These are phyloP conservation scores for Coemansia sp. DNA, from an alignment of 192 early-diverging fungal genomes.

Conservation along the genomic window DNA sequence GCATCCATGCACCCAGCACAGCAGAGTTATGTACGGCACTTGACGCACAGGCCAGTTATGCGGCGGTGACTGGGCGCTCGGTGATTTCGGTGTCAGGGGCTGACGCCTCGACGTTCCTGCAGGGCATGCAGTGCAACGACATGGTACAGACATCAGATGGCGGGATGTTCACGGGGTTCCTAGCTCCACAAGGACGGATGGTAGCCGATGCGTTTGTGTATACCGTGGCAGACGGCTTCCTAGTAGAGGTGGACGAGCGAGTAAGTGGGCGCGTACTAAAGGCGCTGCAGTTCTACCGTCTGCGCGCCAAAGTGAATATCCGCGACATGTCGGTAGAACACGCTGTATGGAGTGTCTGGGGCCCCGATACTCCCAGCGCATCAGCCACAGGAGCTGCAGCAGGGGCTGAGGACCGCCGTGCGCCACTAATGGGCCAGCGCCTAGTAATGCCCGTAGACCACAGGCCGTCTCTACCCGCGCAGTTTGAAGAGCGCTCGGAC, in stretches of 20 bases:
- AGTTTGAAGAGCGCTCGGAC: constrained; percentile 57
- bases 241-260: constrained; percentile 76
- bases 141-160: constrained; percentile 70
- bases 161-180: constrained; percentile 78
- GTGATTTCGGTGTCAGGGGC: constrained; percentile 68
- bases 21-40: constrained; percentile 31
- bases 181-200: constrained; percentile 85
- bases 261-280: constrained; percentile 56
- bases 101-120: constrained; percentile 82
- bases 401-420: constrained; percentile 58
- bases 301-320: constrained; percentile 77
- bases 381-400: constrained; percentile 19
- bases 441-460: constrained; percentile 39
- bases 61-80: constrained; percentile 59
- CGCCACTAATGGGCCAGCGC: constrained; percentile 62
- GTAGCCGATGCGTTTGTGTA: constrained; percentile 90
- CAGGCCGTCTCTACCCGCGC: constrained; percentile 48
- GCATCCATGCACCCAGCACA: constrained; percentile 14
- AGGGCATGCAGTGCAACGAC: constrained; percentile 90
- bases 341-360: constrained; percentile 76
- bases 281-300: constrained; percentile 74
- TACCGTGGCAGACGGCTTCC: constrained; percentile 59
- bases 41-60: constrained; percentile 47
- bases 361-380: constrained; percentile 54
- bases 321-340: constrained; percentile 65